These are phyloP conservation scores for Cystoisospora suis DNA, from an alignment of 169 alveolate genomes.

Conservation along the genomic window DNA sequence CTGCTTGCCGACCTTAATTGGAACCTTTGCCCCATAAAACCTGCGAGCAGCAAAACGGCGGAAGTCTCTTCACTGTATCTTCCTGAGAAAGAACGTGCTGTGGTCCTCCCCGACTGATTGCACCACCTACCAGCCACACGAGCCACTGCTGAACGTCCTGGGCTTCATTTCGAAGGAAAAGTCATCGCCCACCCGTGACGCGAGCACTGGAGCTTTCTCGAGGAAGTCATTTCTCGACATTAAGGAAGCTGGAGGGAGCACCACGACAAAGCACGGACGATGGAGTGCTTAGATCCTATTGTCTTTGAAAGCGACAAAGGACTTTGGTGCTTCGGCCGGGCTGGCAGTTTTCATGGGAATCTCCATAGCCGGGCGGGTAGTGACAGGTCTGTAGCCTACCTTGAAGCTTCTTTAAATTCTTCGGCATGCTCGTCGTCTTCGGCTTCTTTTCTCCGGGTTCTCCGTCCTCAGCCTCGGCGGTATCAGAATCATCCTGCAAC, in stretches of 20 bases:
- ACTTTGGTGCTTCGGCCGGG: no score
- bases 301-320: no score
- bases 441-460: constrained; percentile 23
- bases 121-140: constrained; percentile 51
- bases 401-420: constrained; percentile 54
- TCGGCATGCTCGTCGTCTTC: constrained; percentile 46
- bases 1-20: constrained; percentile 58
- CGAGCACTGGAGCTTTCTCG: constrained; percentile 56
- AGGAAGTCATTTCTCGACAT: constrained; percentile 38
- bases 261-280: not conserved
- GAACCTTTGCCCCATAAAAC: constrained; percentile 61
- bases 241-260: constrained; percentile 17
- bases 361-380: no score
- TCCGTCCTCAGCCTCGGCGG: not conserved
- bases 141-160: constrained; percentile 61
- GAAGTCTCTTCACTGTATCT: no score
- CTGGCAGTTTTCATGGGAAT: no score
- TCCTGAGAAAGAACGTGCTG: no score
- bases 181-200: constrained; percentile 41
- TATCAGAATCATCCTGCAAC: constrained; percentile 21
- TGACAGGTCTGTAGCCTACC: no score
- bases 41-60: not conserved
- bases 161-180: constrained; percentile 52
- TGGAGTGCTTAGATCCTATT: no score
- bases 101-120: no score